Evolutionary conservation across 257 asterid genomes (phyloP), one percentile per base, ranked within the genome.

Genomic region (Solanum ahanhuiri): DNA sequence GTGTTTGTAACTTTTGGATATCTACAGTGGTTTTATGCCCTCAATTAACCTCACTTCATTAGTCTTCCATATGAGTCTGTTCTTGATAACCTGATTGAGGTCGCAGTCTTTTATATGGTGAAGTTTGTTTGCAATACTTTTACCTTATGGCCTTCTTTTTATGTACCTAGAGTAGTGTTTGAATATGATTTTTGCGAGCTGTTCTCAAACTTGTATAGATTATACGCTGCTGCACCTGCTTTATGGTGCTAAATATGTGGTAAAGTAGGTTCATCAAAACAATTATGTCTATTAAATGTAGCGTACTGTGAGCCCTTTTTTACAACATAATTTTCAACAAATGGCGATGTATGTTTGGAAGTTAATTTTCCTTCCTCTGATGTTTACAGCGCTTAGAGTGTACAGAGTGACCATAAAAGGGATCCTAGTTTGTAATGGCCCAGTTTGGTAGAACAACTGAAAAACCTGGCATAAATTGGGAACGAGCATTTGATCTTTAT

Each of bases 391-490:
- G 8, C 66, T 45, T 48, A 15, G 17, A 15, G 41, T 45, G 67
- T 45, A 79, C 84, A 45, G 67, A 28, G 66, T 48, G 84, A 28
- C 84, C 84, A 25, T 12, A 43, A 15, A 41, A 79, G 64, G 5
- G 41, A 30, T 48, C 60, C 66, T 48, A 79, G 84, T 33, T 76
- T 72, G 82, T 54, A 28, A 91, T 88, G 90, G 92, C 86, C 81
- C 82, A 75, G 54, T 75, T 60, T 33, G 91, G 87, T 35, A 48
- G 85, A 72, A 87, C 45, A 81, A 87, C 31, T 64, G 89, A 86
- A 82, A 92, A 86, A 83, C 58, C 51, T 17, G 75, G 57, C 86
- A 86, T 71, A 75, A 82, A 93, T 82, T 94, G 96, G 96, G 92
- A 90, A 41, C 90, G 82, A 72, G 89, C 91, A 20, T 89, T 91